Evolutionary conservation across 2,329 filamentous ascomycete species (phyloP).

Genomic region (Penicillium aurantiogriseum): DNA sequence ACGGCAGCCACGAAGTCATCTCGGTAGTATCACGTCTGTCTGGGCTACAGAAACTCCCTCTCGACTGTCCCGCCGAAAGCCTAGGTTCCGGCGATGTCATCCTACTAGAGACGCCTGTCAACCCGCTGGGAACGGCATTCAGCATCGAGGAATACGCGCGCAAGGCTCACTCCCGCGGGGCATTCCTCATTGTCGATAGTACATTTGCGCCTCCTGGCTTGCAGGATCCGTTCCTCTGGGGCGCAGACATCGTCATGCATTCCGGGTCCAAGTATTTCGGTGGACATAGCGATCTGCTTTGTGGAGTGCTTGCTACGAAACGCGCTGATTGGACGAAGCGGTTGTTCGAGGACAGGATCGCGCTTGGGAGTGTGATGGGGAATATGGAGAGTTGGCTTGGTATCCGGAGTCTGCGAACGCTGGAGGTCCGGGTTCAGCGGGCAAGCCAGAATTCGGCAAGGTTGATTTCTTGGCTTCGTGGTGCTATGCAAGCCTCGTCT

Average conservation of each 20-base stretch:
- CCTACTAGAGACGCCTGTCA: constrained; percentile 87
- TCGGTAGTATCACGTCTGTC: constrained; percentile 69
- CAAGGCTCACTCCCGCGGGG: constrained; percentile 62
- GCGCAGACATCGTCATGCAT: constrained; percentile 88
- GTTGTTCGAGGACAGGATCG: constrained; percentile 65
- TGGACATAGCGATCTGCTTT: constrained; percentile 88
- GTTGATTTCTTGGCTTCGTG: constrained; percentile 69
- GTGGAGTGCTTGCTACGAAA: constrained; percentile 68
- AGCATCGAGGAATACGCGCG: constrained; percentile 67
- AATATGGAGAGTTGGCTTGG: constrained; percentile 88
- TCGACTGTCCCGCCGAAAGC: constrained; percentile 64
- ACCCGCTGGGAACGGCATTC: constrained; percentile 77
- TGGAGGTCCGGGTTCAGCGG: constrained; percentile 73
- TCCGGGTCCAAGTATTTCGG: constrained; percentile 92
- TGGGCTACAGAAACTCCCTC: constrained; percentile 67
- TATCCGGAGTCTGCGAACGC: constrained; percentile 74
- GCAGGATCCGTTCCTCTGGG: constrained; percentile 75
- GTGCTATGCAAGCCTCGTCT: not conserved
- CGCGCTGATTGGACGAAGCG: constrained; percentile 56
- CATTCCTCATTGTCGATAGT: constrained; percentile 75
- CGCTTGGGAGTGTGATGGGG: constrained; percentile 78
- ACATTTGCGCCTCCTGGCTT: constrained; percentile 92
- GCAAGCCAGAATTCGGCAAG: constrained; percentile 68
- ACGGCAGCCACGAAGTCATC: constrained; percentile 91
- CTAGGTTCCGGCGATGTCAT: constrained; percentile 69